Evolutionary conservation across 2,329 filamentous ascomycete species (phyloP).

Genomic region (Penicillium sp.): DNA sequence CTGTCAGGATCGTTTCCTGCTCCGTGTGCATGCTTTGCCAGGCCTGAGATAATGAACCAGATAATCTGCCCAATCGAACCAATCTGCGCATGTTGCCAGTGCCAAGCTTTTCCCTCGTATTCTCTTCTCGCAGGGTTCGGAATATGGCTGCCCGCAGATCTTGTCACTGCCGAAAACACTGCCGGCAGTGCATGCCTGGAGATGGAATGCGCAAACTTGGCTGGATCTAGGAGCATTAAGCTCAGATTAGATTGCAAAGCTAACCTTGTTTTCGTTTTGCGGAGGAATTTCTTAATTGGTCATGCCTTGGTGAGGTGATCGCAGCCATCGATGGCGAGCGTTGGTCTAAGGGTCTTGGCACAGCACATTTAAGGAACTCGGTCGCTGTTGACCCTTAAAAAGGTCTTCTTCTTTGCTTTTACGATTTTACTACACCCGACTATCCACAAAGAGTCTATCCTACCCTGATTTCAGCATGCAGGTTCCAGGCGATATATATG

Average conservation of each 20-base stretch:
- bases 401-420: not conserved
- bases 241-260: slow-evolving; percentile 19
- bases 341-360: slow-evolving; percentile 20
- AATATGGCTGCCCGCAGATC: slow-evolving; percentile 1
- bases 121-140: not conserved
- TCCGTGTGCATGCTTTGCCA: not conserved
- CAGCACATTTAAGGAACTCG: slow-evolving; percentile 24
- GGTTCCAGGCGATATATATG: not conserved
- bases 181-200: slow-evolving; percentile 22
- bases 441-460: not conserved
- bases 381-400: slow-evolving; percentile 3
- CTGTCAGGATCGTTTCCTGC: slow-evolving; percentile 14
- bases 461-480: not conserved
- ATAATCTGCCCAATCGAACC: slow-evolving; percentile 16
- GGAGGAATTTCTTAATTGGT: slow-evolving; percentile 13
- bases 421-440: not conserved
- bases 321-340: slow-evolving; percentile 31
- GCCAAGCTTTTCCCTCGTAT: slow-evolving; percentile 19
- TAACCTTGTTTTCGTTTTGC: slow-evolving; percentile 6
- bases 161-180: slow-evolving; percentile 30
- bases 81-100: slow-evolving; percentile 1
- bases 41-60: not conserved
- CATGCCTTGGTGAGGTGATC: slow-evolving; percentile 34
- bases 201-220: slow-evolving; percentile 1
- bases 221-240: slow-evolving; percentile 17